Percentiles rank a stretch among this genome's conserved stretches.
Evolutionary conservation across 768 basidiomycete genomes (phyloP).

Genomic region (Mycena olivaceomarginata): DNA sequence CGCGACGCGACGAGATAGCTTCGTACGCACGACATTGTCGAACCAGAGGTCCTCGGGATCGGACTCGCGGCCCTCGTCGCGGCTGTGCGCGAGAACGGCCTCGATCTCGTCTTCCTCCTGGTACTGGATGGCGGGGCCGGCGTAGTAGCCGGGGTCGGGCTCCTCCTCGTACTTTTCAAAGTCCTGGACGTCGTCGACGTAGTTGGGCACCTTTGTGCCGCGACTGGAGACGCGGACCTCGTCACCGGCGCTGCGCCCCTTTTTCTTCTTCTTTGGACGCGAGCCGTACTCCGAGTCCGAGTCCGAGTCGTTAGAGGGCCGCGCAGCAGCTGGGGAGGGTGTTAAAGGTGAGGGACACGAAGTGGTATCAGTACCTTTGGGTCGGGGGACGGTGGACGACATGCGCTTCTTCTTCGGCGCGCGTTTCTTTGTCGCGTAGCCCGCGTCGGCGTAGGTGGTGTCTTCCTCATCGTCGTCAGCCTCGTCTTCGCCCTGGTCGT

Average conservation of each 20-base stretch:
- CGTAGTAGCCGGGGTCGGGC: constrained; percentile 71
- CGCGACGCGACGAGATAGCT: constrained; percentile 47
- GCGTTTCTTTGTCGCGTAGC: constrained; percentile 82
- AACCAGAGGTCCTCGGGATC: constrained; percentile 91
- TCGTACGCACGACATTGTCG: constrained; percentile 82
- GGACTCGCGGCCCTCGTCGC: constrained; percentile 87
- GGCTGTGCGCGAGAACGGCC: constrained; percentile 88
- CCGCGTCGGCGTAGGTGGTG: constrained; percentile 86
- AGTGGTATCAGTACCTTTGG: constrained; percentile 69
- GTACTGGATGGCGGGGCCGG: constrained; percentile 70
- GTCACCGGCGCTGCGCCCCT: constrained; percentile 72
- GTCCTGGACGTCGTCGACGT: constrained; percentile 88
- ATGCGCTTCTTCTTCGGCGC: constrained; percentile 81
- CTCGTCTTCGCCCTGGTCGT: constrained; percentile 78
- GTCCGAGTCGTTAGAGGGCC: constrained; percentile 79
- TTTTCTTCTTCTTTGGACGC: constrained; percentile 92
- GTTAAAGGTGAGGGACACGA: constrained; percentile 41
- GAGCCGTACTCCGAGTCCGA: constrained; percentile 93
- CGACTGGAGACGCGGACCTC: constrained; percentile 88
- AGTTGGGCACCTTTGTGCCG: constrained; percentile 89
- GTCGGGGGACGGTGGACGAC: constrained; percentile 66
- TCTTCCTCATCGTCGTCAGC: constrained; percentile 82
- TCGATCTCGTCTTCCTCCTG: constrained; percentile 94
- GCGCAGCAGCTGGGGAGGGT: constrained; percentile 63
- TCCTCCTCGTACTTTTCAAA: constrained; percentile 84